phyloP scores from a whole-genome alignment of 164 flowering plant species.

The Kingdonia uniflora region DNA sequence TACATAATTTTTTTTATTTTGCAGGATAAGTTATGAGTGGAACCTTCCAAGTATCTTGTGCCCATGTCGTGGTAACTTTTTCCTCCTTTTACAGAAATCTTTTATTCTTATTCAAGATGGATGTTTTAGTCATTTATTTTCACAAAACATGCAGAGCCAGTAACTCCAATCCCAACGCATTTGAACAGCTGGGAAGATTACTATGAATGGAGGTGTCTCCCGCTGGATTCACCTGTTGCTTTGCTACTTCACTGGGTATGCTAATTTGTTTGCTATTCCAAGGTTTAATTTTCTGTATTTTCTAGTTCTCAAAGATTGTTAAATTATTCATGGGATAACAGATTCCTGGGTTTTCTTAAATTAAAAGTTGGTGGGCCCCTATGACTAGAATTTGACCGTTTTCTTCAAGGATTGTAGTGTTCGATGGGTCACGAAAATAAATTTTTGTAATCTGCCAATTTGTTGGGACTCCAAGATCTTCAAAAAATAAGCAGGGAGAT shows the following conservation, averaged over 20 bases:
- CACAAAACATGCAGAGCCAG: conserved; percentile 43
- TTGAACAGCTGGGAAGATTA: conserved; percentile 67
- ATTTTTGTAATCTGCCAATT: too few species aligned
- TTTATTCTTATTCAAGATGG: not conserved
- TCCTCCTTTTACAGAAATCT: not conserved
- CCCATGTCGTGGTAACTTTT: conserved; percentile 58
- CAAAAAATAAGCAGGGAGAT: too few species aligned
- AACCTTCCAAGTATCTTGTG: conserved; percentile 45
- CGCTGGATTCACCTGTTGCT: conserved; percentile 67
- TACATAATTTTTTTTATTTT: conserved; percentile 1
- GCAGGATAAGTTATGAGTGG: conserved; percentile 53
- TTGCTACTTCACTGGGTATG: conserved; percentile 94
- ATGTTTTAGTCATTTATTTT: not conserved
- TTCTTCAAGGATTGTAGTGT: too few species aligned
- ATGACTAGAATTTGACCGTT: too few species aligned
- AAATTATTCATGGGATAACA: too few species aligned
- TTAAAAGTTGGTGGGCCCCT: too few species aligned
- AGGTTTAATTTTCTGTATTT: not conserved
- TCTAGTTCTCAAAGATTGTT: too few species aligned
- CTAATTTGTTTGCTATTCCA: not conserved
- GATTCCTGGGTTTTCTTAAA: too few species aligned
- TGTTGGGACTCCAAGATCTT: too few species aligned
- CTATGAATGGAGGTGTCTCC: conserved; percentile 83
- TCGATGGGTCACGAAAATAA: too few species aligned
- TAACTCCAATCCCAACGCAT: conserved; percentile 23